Evolutionary conservation across 257 asterid species (phyloP).

Genomic region (Perilla frutescens): DNA sequence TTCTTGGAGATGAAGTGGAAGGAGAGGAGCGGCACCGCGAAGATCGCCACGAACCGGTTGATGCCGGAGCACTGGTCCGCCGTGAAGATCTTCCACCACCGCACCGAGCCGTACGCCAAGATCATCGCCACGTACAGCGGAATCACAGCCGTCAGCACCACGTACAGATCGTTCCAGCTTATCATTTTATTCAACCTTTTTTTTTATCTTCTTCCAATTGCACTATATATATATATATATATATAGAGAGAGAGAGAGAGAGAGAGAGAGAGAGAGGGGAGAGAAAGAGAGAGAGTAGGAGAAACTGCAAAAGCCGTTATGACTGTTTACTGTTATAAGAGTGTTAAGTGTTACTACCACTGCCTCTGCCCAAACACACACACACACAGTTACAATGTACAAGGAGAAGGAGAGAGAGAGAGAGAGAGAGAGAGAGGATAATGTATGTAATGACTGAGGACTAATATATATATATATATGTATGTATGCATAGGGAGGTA

Average conservation of each 20-base stretch:
- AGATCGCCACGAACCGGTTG: constrained; percentile 86
- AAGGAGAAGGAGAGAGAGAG: background rate
- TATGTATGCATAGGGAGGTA: constrained; percentile 18
- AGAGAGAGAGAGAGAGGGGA: too few species aligned
- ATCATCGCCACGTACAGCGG: constrained; percentile 97
- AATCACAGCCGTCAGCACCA: constrained; percentile 77
- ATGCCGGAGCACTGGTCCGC: constrained; percentile 98
- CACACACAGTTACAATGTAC: too few species aligned
- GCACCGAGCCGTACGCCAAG: constrained; percentile 90
- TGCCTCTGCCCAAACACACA: too few species aligned
- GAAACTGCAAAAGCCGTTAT: too few species aligned
- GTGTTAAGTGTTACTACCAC: too few species aligned
- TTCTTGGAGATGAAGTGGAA: constrained; percentile 83
- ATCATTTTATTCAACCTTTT: constrained; percentile 50
- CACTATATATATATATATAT: too few species aligned
- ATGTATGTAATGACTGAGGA: background rate
- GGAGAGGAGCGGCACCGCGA: constrained; percentile 88
- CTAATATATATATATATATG: background rate
- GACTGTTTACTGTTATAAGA: too few species aligned
- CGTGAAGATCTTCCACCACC: constrained; percentile 96
- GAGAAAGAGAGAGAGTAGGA: too few species aligned
- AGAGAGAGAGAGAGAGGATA: constrained; percentile 10
- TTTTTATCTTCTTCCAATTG: too few species aligned
- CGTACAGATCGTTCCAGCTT: constrained; percentile 76
- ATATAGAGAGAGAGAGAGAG: too few species aligned